Percentiles rank a stretch among this genome's conserved stretches.
phyloP scores from a whole-genome alignment of 176 grass and related monocot species.

The Zea mays region Zm-B73-REFERENCE-NAM-5.0 NC_050105.1:134565501-134566000 shows the following conservation, averaged over 20 bases:
- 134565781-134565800: conserved; percentile 38
- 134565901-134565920: neutral
- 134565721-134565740: conserved; percentile 3
- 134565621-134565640: conserved; percentile 39
- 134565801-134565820: conserved; percentile 32
- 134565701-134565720: neutral
- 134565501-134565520: neutral
- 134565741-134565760: neutral
- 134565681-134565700: conserved; percentile 29
- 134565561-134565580: conserved; percentile 46
- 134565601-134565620: conserved; percentile 82
- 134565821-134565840: neutral
- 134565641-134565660: conserved; percentile 35
- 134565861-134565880: neutral
- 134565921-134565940: neutral
- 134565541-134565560: neutral
- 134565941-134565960: neutral
- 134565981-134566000: no score
- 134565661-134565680: conserved; percentile 30
- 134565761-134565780: conserved; percentile 14
- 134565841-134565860: conserved; percentile 5
- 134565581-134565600: conserved; percentile 86
- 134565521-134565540: neutral
- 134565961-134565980: no score
- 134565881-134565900: neutral